Conservation (phyloP, 225 moss, liverwort and hornwort species). For the Bryoerythrophyllum caledonicum region DNA sequence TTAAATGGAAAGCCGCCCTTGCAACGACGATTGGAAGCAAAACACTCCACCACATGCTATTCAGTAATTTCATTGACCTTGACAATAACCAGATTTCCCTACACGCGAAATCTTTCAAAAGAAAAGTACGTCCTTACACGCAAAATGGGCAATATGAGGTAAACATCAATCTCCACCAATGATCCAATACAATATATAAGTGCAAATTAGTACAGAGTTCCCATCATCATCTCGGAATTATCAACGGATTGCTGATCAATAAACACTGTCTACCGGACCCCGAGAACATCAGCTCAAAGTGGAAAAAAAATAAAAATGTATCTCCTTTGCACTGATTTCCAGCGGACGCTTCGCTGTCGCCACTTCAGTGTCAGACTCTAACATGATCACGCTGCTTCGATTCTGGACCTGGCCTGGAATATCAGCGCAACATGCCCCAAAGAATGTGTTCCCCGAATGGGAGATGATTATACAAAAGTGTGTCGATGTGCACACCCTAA, state of each 20-base stretch:
- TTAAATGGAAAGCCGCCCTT: no score
- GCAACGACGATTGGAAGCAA: no score
- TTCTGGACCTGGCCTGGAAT: not conserved
- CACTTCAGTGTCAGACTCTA: not conserved
- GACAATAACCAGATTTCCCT: not conserved
- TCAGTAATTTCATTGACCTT: not conserved
- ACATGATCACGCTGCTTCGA: not conserved
- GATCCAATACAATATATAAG: not conserved
- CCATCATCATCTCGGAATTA: not conserved
- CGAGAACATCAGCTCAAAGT: not conserved
- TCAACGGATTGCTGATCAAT: not conserved
- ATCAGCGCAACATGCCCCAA: slow-evolving; percentile 1
- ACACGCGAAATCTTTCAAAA: not conserved
- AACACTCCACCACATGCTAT: no score
- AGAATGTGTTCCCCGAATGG: not conserved
- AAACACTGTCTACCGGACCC: not conserved
- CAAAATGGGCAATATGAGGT: not conserved
- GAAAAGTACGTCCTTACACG: not conserved
- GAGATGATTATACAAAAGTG: slow-evolving; percentile 1
- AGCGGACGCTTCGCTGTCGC: not conserved
- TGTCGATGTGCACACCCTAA: no score
- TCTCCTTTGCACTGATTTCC: not conserved
- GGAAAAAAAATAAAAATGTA: not conserved
- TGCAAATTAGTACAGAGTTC: not conserved
- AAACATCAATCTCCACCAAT: not conserved